phyloP scores from a whole-genome alignment of 2,329 filamentous ascomycete genomes.

The Xylariales sp. region DNA sequence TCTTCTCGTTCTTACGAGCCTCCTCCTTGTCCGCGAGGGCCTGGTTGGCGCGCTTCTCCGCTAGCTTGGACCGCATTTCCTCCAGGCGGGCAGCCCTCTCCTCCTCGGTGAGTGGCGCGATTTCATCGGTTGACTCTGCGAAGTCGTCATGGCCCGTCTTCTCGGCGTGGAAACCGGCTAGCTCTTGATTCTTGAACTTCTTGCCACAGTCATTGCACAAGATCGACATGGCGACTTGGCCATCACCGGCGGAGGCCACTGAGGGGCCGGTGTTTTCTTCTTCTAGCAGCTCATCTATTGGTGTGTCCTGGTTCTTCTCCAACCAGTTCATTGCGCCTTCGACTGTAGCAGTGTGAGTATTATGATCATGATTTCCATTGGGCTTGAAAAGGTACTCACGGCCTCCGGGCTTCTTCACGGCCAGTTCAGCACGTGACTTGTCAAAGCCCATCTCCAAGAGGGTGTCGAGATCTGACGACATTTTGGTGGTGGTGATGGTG shows the following conservation, averaged over 20 bases:
- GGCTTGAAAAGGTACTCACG: slow-evolving; percentile 47
- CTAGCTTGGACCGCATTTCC: slow-evolving; percentile 67
- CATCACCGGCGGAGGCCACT: slow-evolving; percentile 61
- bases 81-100: slow-evolving; percentile 79
- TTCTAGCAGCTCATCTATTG: slow-evolving; percentile 73
- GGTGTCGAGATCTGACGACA: slow-evolving; percentile 56
- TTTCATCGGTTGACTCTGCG: slow-evolving; percentile 85
- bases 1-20: slow-evolving; percentile 79
- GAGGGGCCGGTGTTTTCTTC: slow-evolving; percentile 47
- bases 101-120: slow-evolving; percentile 84
- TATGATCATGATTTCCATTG: not conserved
- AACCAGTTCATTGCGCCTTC: slow-evolving; percentile 93
- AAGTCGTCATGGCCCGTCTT: slow-evolving; percentile 93
- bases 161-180: slow-evolving; percentile 85
- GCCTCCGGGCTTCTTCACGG: slow-evolving; percentile 77
- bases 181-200: slow-evolving; percentile 73
- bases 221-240: slow-evolving; percentile 71
- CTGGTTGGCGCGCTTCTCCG: slow-evolving; percentile 66
- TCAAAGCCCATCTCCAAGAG: slow-evolving; percentile 78
- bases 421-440: slow-evolving; percentile 72
- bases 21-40: slow-evolving; percentile 73
- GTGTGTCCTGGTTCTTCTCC: slow-evolving; percentile 83
- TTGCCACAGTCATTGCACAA: slow-evolving; percentile 95
- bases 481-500: slow-evolving; percentile 29
- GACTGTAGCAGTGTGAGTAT: slow-evolving; percentile 45